phyloP scores from a whole-genome alignment of 2,329 filamentous ascomycete species.

The Cryphonectria radicalis region DNA sequence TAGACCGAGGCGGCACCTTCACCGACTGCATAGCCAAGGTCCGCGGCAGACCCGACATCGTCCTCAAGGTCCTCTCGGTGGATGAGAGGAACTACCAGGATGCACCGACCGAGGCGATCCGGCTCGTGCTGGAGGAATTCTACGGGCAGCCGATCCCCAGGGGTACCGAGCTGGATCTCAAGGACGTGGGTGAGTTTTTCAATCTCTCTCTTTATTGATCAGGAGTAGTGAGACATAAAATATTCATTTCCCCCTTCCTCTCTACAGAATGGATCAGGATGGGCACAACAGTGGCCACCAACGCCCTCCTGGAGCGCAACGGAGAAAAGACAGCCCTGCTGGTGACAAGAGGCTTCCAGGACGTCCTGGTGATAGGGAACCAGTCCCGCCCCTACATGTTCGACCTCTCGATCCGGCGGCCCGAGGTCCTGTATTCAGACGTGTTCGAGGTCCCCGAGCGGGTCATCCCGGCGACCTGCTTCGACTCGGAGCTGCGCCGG shows the following conservation, averaged over 20 bases:
- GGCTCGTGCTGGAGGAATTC: conserved; percentile 28
- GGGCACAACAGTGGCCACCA: conserved; percentile 72
- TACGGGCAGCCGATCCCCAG: conserved; percentile 29
- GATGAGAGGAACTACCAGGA: conserved; percentile 70
- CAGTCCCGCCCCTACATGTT: conserved; percentile 70
- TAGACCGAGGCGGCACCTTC: conserved; percentile 20
- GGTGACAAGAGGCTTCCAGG: conserved; percentile 68
- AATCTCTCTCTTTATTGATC: no score
- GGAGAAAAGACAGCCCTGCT: conserved; percentile 68
- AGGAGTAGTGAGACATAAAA: background rate
- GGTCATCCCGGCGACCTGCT: conserved; percentile 10
- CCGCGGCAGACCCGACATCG: conserved; percentile 58
- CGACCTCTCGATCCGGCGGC: conserved; percentile 66
- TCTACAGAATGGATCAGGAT: conserved; percentile 49
- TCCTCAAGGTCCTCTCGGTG: conserved; percentile 70
- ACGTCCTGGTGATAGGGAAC: conserved; percentile 70
- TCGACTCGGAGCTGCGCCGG: conserved; percentile 16
- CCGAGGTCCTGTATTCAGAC: conserved; percentile 65
- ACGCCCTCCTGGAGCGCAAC: conserved; percentile 68
- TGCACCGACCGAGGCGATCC: conserved; percentile 65
- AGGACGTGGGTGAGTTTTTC: conserved; percentile 5
- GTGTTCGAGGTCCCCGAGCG: conserved; percentile 54
- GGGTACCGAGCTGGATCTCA: conserved; percentile 9
- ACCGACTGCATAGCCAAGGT: conserved; percentile 19
- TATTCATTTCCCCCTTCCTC: no score